These are phyloP conservation scores for Daldinia bambusicola DNA, from an alignment of 495 filamentous ascomycete species.

Conservation along the genomic window DNA sequence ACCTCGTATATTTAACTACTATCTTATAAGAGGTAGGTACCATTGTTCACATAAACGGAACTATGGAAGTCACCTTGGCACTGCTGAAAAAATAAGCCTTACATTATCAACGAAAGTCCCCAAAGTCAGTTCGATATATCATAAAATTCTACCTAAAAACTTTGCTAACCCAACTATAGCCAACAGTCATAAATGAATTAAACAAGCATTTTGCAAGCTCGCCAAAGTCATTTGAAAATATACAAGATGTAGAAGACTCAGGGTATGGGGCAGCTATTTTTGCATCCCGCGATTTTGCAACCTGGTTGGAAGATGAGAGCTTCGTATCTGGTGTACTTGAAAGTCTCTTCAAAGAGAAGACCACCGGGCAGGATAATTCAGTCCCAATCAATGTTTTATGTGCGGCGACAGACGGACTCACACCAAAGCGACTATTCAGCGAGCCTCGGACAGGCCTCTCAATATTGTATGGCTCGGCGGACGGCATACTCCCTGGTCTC, in stretches of 20 bases:
- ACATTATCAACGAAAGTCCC: conserved; percentile 27
- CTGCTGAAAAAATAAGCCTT: conserved; percentile 35
- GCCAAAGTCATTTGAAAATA: not conserved
- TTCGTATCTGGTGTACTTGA: conserved; percentile 51
- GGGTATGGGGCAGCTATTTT: conserved; percentile 50
- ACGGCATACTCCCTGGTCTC: conserved; percentile 49
- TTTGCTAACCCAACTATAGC: conserved; percentile 17
- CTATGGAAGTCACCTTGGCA: conserved; percentile 15
- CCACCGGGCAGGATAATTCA: not conserved
- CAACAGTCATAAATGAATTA: conserved; percentile 25
- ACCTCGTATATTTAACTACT: conserved; percentile 23
- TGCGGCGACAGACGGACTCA: conserved; percentile 53
- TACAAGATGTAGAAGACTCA: not conserved
- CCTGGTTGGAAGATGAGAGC: conserved; percentile 52
- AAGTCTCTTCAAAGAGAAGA: conserved; percentile 19
- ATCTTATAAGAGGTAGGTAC: conserved; percentile 11
- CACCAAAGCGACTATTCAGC: conserved; percentile 28
- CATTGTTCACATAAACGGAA: conserved; percentile 16
- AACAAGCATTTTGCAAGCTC: conserved; percentile 4
- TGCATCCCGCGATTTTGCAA: conserved; percentile 48
- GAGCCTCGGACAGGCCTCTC: conserved; percentile 53
- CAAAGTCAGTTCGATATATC: conserved; percentile 30
- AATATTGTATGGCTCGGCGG: conserved; percentile 48
- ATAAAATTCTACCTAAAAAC: too few relatives aligned
- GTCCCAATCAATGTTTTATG: conserved; percentile 45